Base-by-base conservation (phyloP, 306 rosid species). In the Dicorynia guianensis region DNA sequence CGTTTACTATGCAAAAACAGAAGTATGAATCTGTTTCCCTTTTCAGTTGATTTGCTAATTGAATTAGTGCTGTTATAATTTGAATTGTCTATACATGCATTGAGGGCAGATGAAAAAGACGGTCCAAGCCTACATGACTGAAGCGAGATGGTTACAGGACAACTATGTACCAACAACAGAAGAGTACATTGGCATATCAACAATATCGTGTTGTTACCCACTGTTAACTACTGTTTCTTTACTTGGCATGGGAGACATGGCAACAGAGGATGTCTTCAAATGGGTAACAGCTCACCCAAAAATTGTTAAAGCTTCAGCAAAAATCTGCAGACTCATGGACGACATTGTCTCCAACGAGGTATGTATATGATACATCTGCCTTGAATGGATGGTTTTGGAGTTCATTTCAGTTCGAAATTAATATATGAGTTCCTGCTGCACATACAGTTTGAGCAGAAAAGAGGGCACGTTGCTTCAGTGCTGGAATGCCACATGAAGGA, bases 271-370 rank as follows among this genome's bases (percentile, higher is more conserved):
- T 3, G 3, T 8, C 11, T 46, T 46, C 50, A 46, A 4, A 8
- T 46, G 6, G 10, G 6, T 40, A 40, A 5, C 46, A 8, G 10
- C 6, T 40, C 46, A 40, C 10, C 70, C 85, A 14, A 81, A 63
- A 47, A 74, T 68, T 4, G 33, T 74, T 3, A 54, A 8, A 49
- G 76, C 67, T 30, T 18, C 74, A 30, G 15, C 30, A 25, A 25
- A 1, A 1, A 25, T 25, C 2, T 25, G 30, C 30, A 25, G 30
- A 25, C 30, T 25, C 65, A 81, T 75, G 84, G 74, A 75, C 43
- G 85, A 81, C 69, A 70, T 75, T 0, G 74, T 58, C 11, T 53
- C 81, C 36, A 70, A 69, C 46, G 55, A 81, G 77, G 85, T 74
- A 71, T 19, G 85, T 74, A 71, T 19, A 5, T 25, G 1, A 25